phyloP scores from a whole-genome alignment of 257 asterid species.

The Paulownia fortunei region DNA sequence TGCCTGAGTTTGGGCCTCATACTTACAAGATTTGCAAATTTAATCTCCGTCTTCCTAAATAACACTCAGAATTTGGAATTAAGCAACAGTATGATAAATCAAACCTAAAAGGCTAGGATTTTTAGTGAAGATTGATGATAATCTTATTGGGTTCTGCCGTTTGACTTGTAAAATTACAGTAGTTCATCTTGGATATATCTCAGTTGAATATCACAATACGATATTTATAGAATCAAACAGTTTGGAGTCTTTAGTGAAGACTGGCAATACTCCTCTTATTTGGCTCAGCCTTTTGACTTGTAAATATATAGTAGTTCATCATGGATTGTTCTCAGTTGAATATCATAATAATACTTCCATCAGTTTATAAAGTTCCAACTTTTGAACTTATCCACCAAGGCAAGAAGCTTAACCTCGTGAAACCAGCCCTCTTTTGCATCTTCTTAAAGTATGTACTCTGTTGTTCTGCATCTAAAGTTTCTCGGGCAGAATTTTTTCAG shows the following conservation, averaged over 20 bases:
- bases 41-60: background rate
- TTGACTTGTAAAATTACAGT: background rate
- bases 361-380: constrained; percentile 1
- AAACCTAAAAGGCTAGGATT: background rate
- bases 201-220: background rate
- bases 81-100: background rate
- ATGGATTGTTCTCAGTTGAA: background rate
- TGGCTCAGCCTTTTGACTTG: background rate
- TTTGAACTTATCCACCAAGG: background rate
- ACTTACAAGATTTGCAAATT: background rate
- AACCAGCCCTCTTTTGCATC: background rate
- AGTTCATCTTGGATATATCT: background rate
- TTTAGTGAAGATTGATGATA: background rate
- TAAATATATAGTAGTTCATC: background rate
- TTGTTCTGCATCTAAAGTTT: constrained; percentile 6
- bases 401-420: background rate
- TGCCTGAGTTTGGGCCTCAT: background rate
- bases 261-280: background rate
- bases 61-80: background rate
- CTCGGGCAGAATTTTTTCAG: background rate
- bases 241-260: background rate
- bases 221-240: background rate
- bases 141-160: background rate
- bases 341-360: background rate
- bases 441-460: background rate